Evolutionary conservation across 2,329 filamentous ascomycete species (phyloP).

Genomic region (Sporothrix pallida): DNA sequence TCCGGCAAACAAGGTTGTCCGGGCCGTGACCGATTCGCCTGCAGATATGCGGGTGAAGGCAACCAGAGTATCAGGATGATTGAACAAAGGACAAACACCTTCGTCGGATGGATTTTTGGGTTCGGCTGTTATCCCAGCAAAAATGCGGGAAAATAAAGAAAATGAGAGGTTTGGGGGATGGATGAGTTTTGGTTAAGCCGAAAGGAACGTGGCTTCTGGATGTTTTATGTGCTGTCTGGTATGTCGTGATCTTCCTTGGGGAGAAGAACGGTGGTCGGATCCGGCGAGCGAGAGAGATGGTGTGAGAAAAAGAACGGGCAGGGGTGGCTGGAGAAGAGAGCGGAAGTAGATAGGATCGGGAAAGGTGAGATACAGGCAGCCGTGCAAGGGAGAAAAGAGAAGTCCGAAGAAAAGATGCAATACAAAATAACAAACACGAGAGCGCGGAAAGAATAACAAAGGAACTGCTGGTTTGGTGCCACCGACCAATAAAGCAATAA

Average conservation of each 20-base stretch:
- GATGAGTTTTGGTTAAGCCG: not conserved
- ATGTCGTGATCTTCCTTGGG: conserved; percentile 18
- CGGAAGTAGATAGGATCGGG: not conserved
- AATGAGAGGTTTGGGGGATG: not conserved
- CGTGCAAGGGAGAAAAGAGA: not conserved
- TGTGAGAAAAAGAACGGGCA: not conserved
- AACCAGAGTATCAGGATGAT: not conserved
- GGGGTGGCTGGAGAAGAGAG: not conserved
- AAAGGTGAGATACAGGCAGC: not conserved
- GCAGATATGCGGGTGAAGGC: not conserved
- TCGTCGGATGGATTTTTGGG: not conserved
- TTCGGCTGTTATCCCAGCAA: not conserved
- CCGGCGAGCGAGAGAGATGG: not conserved
- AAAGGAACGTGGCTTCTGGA: conserved; percentile 2
- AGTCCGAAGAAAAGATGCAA: not conserved
- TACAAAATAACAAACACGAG: not conserved
- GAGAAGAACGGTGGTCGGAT: conserved; percentile 22
- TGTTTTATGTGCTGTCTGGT: conserved; percentile 32
- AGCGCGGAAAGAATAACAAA: not conserved
- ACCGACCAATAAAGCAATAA: not conserved
- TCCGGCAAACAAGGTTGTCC: conserved; percentile 19
- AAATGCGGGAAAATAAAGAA: not conserved
- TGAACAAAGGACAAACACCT: conserved; percentile 1
- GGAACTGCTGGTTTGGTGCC: not conserved
- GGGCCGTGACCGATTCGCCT: conserved; percentile 13